Percentiles rank a stretch among this genome's conserved stretches.
phyloP scores from a whole-genome alignment of 225 moss, liverwort and hornwort genomes.

The Anthoceros angustus region DNA sequence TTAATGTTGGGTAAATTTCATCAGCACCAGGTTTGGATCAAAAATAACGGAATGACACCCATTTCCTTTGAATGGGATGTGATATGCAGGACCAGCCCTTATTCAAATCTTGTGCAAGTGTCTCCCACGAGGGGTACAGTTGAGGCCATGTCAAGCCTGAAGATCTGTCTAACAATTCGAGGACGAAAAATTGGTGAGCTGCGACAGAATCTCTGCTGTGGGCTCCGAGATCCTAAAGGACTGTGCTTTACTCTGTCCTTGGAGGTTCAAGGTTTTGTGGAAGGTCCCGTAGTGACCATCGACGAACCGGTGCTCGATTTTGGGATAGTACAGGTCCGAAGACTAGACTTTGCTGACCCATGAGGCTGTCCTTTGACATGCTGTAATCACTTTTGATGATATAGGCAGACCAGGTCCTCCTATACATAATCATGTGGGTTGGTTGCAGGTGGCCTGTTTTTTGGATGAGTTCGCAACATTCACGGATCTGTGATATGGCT shows the following conservation, averaged over 20 bases:
- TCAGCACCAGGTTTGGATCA: conserved; percentile 28
- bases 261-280: conserved; percentile 48
- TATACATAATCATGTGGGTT: too few species aligned
- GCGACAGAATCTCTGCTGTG: conserved; percentile 37
- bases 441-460: too few species aligned
- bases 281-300: conserved; percentile 43
- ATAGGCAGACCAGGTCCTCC: too few species aligned
- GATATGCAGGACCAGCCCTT: conserved; percentile 12
- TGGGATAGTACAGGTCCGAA: conserved; percentile 56
- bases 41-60: conserved; percentile 31
- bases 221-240: conserved; percentile 17
- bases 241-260: conserved; percentile 23
- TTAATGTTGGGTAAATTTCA: conserved; percentile 36
- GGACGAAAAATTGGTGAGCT: conserved; percentile 51
- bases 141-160: conserved; percentile 14
- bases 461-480: too few species aligned
- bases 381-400: background rate
- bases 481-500: background rate
- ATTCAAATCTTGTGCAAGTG: conserved; percentile 29
- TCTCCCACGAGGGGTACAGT: conserved; percentile 43
- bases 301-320: conserved; percentile 40
- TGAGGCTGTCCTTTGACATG: background rate
- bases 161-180: conserved; percentile 28
- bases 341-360: background rate
- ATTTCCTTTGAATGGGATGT: conserved; percentile 46